Evolutionary conservation across 192 early-diverging fungal genomes (phyloP).

Genomic region (Powellomyces hirtus): DNA sequence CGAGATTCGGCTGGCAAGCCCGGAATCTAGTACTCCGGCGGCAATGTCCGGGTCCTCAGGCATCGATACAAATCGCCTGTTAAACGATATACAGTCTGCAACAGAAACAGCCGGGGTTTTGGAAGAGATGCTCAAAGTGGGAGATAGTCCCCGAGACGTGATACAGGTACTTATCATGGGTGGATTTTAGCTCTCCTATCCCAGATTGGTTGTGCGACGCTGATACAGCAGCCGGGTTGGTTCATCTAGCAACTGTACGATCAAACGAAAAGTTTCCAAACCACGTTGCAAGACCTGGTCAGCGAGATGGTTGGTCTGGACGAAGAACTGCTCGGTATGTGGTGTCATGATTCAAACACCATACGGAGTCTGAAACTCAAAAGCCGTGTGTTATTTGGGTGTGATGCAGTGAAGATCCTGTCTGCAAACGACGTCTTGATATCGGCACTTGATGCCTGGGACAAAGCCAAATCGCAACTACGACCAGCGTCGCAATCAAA

Average conservation of each 20-base stretch:
- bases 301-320: slow-evolving; percentile 5
- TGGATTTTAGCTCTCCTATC: too few species aligned
- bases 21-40: not conserved
- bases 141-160: slow-evolving; percentile 1
- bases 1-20: slow-evolving; percentile 16
- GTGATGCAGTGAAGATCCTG: slow-evolving; percentile 11
- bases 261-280: slow-evolving; percentile 16
- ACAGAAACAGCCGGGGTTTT: slow-evolving; percentile 21
- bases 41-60: not conserved
- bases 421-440: slow-evolving; percentile 2
- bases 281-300: slow-evolving; percentile 11
- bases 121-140: slow-evolving; percentile 22
- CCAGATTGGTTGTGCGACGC: slow-evolving; percentile 15
- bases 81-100: slow-evolving; percentile 5
- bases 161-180: too few species aligned
- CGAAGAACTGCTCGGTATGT: slow-evolving; percentile 21
- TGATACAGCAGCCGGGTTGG: not conserved
- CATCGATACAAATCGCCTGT: not conserved
- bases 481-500: not conserved
- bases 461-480: not conserved
- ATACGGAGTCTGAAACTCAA: not conserved
- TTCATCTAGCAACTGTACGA: slow-evolving; percentile 34
- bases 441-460: not conserved
- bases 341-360: not conserved
- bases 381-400: not conserved